Base-by-base conservation (phyloP, 2,329 filamentous ascomycete species). In the Xylariales sp. region DNA sequence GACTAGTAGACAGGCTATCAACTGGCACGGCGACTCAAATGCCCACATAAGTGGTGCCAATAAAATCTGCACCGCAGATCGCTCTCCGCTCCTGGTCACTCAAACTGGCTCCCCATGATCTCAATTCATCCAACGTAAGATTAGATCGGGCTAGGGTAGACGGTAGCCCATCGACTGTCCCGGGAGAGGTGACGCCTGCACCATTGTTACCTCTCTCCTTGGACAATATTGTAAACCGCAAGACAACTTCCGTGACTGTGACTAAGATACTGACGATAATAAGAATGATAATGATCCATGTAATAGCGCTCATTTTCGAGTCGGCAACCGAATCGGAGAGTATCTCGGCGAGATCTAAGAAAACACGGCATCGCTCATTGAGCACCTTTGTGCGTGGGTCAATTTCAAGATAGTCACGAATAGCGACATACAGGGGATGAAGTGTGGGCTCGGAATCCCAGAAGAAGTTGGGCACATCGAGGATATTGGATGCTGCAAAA, bases 381-480 rank as follows among this genome's bases (percentile, higher is more conserved):
- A 99, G 90, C 30, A 98, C 94, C 80, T 97, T 93, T 78, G 97
- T 97, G 62, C 96, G 93, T 7, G 92, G 93, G 76, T 97, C 95
- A 79, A 99, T 98, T 78, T 99, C 96, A 68, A 99, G 91, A 78
- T 99, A 99, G 79, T 98, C 96, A 75, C 96, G 93, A 58, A 98
- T 93, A 67, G 94, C 96, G 67, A 89, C 90, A 83, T 99, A 99
- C 34, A 99, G 89, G 0, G 96, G 96, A 78, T 97, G 93, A 0
- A 99, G 86, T 0, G 93, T 97, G 18, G 96, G 96, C 78, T 99
- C 96, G 10, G 93, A 93, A 79, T 98, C 94, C 96, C 96, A 99
- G 86, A 98, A 97, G 86, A 97, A 97, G 78, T 95, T 97, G 68
- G 95, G 95, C 0, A 97, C 93, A 79, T 97, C 94, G 65, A 97